Evolutionary conservation across 1,284 basidiomycete genomes (phyloP).

Genomic region (Trametes hirsuta): DNA sequence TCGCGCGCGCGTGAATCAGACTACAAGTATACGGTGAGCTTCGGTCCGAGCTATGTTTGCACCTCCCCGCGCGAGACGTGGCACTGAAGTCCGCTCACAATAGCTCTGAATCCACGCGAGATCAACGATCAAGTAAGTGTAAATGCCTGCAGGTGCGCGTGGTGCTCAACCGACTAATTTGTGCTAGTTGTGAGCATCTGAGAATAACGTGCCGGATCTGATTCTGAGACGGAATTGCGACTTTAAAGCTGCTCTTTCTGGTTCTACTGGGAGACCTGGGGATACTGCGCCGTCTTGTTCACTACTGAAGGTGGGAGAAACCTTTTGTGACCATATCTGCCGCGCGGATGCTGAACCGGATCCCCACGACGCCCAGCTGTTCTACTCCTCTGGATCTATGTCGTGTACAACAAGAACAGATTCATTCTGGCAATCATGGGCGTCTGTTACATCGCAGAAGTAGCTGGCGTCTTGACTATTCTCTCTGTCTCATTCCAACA

Average conservation of each 20-base stretch:
- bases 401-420: constrained; percentile 31
- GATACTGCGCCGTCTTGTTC: constrained; percentile 28
- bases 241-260: constrained; percentile 27
- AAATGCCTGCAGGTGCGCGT: neutral
- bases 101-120: constrained; percentile 22
- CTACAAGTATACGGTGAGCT: constrained; percentile 30
- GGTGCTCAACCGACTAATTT: neutral
- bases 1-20: constrained; percentile 9
- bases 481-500: constrained; percentile 22
- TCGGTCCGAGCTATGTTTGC: neutral
- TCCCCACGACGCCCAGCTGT: constrained; percentile 17
- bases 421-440: constrained; percentile 22
- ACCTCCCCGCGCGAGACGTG: neutral
- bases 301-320: constrained; percentile 29
- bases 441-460: constrained; percentile 20
- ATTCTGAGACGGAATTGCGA: neutral
- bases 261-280: constrained; percentile 34
- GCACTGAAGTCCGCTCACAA: neutral
- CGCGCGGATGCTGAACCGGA: neutral
- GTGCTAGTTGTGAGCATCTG: constrained; percentile 15
- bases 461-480: constrained; percentile 22
- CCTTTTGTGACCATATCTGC: neutral
- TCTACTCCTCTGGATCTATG: constrained; percentile 32
- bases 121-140: constrained; percentile 26
- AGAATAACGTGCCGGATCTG: too few relatives aligned